Evolutionary conservation across 225 moss, liverwort and hornwort species (phyloP), one percentile per base, ranked within the genome.

Genomic region (Climacium dendroides): DNA sequence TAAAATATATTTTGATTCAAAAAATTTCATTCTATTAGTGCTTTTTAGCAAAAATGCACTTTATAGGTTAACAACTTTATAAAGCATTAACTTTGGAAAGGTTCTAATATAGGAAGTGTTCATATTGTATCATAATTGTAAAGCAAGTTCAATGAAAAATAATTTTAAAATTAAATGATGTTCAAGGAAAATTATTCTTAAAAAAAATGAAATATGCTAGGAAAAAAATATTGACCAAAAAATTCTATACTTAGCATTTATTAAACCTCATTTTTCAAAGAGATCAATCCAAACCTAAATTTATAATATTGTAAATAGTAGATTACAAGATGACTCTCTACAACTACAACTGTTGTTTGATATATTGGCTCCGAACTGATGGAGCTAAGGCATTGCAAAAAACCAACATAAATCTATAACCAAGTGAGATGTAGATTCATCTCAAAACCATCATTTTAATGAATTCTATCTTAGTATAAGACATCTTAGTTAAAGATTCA

Each of bases 91-190:
- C 19, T 65, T 65, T 35, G 3, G 6, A 3, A 65, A 11, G 19
- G 35, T 64, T 64, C 64, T 35, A 64, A 64, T 35, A 34, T 0
- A 34, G 8, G 17, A 17, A 32, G 9, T 34, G 8, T 3, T 17
- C 17, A 64, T 34, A 62, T 15, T 9, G 18, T 34, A 63, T 7
- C 1, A 4, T 19, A 64, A 0, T 34, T 18, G 1, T 19, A 64
- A 1, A 5, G 0, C 5, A 64, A 5, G 19, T 19, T 64, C 0
- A 0, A 3, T 32, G 3, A 65, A 35, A 35, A 19, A 3, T 35
- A 35, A 35, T 65, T 35, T 17, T 35, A 10, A 34, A 18, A 34
- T 10, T 35, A 35, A 8, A 35, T 65, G 35, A 60, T 28, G 9
- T 13, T 19, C 19, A 8, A 17, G 0, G 14, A 19, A 64, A 34